Evolutionary conservation across 2,329 filamentous ascomycete genomes (phyloP), one percentile per base, ranked within the genome.

Genomic region (Fusarium floridanum): DNA sequence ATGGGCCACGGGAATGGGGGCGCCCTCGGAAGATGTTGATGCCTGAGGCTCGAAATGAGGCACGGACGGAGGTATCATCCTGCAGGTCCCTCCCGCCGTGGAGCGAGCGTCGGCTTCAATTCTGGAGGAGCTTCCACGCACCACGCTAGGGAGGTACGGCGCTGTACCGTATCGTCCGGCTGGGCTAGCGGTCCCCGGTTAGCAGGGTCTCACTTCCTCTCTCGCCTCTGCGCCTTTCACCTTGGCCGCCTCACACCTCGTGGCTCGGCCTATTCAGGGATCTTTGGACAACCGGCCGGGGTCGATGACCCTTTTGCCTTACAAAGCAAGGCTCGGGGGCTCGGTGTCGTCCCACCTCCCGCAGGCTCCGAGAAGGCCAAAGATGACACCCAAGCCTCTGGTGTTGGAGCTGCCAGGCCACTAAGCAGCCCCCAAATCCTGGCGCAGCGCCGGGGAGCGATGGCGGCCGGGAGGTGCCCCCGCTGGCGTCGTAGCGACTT

Each of bases 1-100:
- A 77, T 77, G 76, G 75, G 64, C 70, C 71, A 66, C 72, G 70
- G 71, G 68, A 64, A 74, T 75, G 70, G 67, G 77, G 68, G 61
- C 67, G 70, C 59, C 64, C 57, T 55, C 60, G 61, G 71, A 64
- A 59, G 29, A 45, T 34, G 6, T 61, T 66, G 63, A 20, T 73
- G 74, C 74, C 74, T 76, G 68, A 76, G 74, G 74, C 74, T 68
- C 45, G 4, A 66, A 22, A 10, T 37, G 32, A 37, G 55, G 56
- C 22, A 59, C 32, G 12, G 56, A n/a, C 56, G 5, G 48, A 53
- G 17, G 17, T 27, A 20, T 53, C 48, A 53, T 53, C 24, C 27
- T 53, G 27, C 48, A 53, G 48, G 48, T 53, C 48, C 48, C 48
- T 53, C 48, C 48, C 48, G 27, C 48, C 48, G 48, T 53, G 48